Evolutionary conservation across 1,284 basidiomycete species (phyloP), one percentile per base, ranked within the genome.

Genomic region (Ceratobasidium sp.): DNA sequence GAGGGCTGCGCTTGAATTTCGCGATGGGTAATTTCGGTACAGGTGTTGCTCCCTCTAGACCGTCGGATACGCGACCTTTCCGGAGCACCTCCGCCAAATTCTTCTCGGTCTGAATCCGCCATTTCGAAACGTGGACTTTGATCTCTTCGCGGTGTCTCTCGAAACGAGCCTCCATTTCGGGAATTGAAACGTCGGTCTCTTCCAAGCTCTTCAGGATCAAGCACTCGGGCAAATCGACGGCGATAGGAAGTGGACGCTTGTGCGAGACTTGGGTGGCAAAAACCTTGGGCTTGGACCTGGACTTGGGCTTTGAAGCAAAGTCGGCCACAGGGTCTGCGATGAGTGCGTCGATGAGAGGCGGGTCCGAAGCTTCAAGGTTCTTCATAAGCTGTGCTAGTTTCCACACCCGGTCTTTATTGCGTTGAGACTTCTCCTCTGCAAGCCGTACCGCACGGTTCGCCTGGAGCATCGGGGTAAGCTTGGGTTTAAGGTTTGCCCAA

Each of bases 401-500:
- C 6, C 15, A 11, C 53, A 22, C 29, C 29, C 66, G 27, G 1
- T 27, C 41, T 17, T 27, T 22, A 11, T 41, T 59, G 8, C 75
- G 67, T 48, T 22, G 45, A 2, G 5, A 8, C 31, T 54, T 47
- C 33, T 75, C 75, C 11, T 29, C 45, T 27, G 56, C 11, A 24
- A 75, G 69, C 17, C 75, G 75, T 5, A 56, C 51, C 7, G 41
- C 48, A 17, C 67, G 75, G 15, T 57, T 72, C 1, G 29, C 31
- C 45, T 75, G 51, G 9, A 75, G 67, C 8, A 72, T 11, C 15
- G 75, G 69, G 14, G 60, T 66, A 29, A 73, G 60, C 50, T 65
- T 76, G 2, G 75, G 60, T 7, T 45, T 44, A 19, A 76, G 50
- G 31, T 72, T 56, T 14, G 27, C 56, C 75, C 75, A 76, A 45